These are phyloP conservation scores for Globisporangium irregulare DNA, from an alignment of 352 stramenopile genomes.

Conservation along the genomic window DNA sequence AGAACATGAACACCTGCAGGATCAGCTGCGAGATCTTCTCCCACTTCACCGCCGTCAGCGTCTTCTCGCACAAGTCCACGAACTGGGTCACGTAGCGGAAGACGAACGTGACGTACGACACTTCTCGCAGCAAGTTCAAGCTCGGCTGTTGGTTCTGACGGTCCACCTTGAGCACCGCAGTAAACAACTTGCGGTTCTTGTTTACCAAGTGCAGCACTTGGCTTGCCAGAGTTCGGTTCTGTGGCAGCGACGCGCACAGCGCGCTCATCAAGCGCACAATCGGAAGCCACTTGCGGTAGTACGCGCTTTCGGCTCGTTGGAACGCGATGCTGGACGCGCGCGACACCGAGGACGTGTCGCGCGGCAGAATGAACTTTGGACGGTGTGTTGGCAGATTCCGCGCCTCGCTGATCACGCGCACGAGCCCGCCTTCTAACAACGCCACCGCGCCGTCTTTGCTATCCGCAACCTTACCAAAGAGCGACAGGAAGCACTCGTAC, in stretches of 20 bases:
- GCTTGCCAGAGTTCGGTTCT: conserved; percentile 60
- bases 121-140: conserved; percentile 61
- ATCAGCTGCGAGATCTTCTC: conserved; percentile 73
- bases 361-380: conserved; percentile 51
- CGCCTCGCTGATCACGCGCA: conserved; percentile 59
- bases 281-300: conserved; percentile 78
- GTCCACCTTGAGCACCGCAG: conserved; percentile 59
- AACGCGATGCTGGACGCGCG: conserved; percentile 42
- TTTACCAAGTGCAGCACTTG: conserved; percentile 60
- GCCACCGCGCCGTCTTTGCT: conserved; percentile 63
- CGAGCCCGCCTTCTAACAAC: conserved; percentile 65
- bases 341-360: conserved; percentile 29
- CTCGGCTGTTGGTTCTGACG: conserved; percentile 37
- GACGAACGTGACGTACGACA: conserved; percentile 75
- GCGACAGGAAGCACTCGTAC: conserved; percentile 81
- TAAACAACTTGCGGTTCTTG: conserved; percentile 72
- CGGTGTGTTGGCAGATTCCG: conserved; percentile 67
- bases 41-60: conserved; percentile 60
- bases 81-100: conserved; percentile 82
- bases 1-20: conserved; percentile 66
- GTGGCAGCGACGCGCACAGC: conserved; percentile 56
- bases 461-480: conserved; percentile 62
- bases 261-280: conserved; percentile 60
- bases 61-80: conserved; percentile 60
- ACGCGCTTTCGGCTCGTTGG: conserved; percentile 57